Evolutionary conservation across 495 filamentous ascomycete genomes (phyloP).

Genomic region (Tetracladium setigerum): DNA sequence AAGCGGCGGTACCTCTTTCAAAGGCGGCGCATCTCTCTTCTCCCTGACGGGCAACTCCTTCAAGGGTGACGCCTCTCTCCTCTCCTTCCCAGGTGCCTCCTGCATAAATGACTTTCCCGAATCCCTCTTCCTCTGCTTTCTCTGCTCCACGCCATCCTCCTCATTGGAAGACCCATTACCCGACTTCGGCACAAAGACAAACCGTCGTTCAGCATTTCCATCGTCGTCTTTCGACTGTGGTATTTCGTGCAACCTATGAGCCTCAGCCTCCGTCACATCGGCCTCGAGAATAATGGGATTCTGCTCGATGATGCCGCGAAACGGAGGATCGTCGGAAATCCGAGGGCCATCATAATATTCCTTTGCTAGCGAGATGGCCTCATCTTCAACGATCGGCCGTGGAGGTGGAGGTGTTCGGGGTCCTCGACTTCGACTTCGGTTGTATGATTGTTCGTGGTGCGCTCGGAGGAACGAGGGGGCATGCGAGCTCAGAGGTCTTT

Average conservation of each 20-base stretch:
- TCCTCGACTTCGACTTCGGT: constrained; percentile 9
- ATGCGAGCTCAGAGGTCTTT: not conserved
- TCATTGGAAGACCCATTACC: constrained; percentile 9
- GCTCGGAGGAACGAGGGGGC: constrained; percentile 1
- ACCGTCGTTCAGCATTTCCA: constrained; percentile 14
- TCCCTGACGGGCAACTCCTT: not conserved
- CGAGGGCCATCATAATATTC: constrained; percentile 6
- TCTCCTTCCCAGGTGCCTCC: too few species aligned
- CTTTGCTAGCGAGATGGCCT: constrained; percentile 14
- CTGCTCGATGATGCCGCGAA: constrained; percentile 20
- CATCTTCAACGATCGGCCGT: constrained; percentile 20
- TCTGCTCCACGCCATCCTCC: constrained; percentile 1
- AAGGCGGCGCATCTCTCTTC: not conserved
- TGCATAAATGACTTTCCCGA: too few species aligned
- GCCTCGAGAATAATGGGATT: constrained; percentile 21
- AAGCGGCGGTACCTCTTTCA: not conserved
- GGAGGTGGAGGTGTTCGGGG: constrained; percentile 8
- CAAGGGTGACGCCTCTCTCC: not conserved
- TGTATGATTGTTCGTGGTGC: not conserved
- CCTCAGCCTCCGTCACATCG: constrained; percentile 14
- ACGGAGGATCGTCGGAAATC: constrained; percentile 18
- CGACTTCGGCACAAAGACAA: constrained; percentile 15
- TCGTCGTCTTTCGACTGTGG: constrained; percentile 10
- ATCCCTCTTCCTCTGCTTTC: not conserved
- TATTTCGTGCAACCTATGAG: constrained; percentile 13